phyloP scores from a whole-genome alignment of 2,329 filamentous ascomycete species.

The Beauveria sp. region DNA sequence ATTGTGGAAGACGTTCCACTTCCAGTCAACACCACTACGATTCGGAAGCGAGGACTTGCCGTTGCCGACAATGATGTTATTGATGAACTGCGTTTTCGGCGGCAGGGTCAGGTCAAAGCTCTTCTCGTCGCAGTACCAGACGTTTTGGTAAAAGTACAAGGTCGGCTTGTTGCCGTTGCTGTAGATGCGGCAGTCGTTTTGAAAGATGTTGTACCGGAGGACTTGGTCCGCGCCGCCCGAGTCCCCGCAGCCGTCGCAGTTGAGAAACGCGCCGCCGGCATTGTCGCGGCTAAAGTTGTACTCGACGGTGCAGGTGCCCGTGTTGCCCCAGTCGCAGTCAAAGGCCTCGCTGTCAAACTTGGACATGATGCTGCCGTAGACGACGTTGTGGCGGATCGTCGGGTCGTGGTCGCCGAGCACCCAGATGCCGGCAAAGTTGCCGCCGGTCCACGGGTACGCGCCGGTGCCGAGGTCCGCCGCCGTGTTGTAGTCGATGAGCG shows the following conservation, averaged over 20 bases:
- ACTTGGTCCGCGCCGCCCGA: conserved; percentile 19
- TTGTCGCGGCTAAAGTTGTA: conserved; percentile 22
- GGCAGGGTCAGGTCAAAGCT: conserved; percentile 17
- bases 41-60: conserved; percentile 15
- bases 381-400: conserved; percentile 18
- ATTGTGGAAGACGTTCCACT: conserved; percentile 18
- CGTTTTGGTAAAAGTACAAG: conserved; percentile 20
- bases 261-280: conserved; percentile 20
- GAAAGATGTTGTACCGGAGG: conserved; percentile 21
- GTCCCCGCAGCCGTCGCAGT: conserved; percentile 20
- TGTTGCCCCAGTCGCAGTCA: conserved; percentile 22
- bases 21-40: conserved; percentile 15
- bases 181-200: conserved; percentile 20
- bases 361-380: conserved; percentile 19
- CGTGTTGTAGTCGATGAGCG: conserved; percentile 18
- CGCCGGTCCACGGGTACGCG: conserved; percentile 19
- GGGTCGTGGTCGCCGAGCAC: conserved; percentile 18
- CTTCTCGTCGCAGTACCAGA: conserved; percentile 18
- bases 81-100: conserved; percentile 15
- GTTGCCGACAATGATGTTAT: conserved; percentile 21
- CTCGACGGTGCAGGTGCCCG: conserved; percentile 20
- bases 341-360: conserved; percentile 19
- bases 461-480: conserved; percentile 18
- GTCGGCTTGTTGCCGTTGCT: conserved; percentile 17
- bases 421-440: conserved; percentile 22